Evolutionary conservation across 331 rosid genomes (phyloP), one percentile per base, ranked within the genome.

Genomic region (Quercus lobata): DNA sequence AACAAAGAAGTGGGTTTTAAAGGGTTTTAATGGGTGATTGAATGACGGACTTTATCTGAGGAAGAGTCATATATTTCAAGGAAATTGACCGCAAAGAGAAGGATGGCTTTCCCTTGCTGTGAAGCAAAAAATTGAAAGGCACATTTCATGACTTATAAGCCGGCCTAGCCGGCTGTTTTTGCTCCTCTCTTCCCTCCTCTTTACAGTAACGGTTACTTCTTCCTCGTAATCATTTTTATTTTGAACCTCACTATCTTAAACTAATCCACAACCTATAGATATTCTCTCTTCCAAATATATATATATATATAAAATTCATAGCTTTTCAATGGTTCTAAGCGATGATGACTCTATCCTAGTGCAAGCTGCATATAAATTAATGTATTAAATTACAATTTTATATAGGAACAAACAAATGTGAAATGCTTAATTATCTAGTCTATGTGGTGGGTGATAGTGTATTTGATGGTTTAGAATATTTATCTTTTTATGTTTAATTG

Each of bases 1-100:
- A 46, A 79, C n/a, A 25, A 41, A 56, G 21, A 65, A 10, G 32
- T 16, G 63, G 76, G 63, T 32, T 69, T 61, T 74, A 70, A 57
- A 63, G 76, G 71, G 60, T 61, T 7, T 63, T 8, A 41, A 41
- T 2, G 46, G 46, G 12, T 41, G 46, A 8, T 41, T 30, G 34
- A 68, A 68, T 34, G 53, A 32, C 29, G 10, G n/a, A 7, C 18
- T 75, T 11, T 75, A 62, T 35, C 41, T 60, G 69, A 69, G 65
- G 79, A 60, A 15, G n/a, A 80, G 80, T 19, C 72, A 1, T 37
- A 19, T 82, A 22, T 54, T 77, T 63, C 77, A 90, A 90, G 91
- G 84, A 89, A 89, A 91, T 82, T 88, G 86, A 80, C 80, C 84
- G 81, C 73, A 81, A 91, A 89, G 90, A 74, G 85, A 83, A 90